Conservation (phyloP, 805 yeast species). For the Barnettozyma sp. region DNA sequence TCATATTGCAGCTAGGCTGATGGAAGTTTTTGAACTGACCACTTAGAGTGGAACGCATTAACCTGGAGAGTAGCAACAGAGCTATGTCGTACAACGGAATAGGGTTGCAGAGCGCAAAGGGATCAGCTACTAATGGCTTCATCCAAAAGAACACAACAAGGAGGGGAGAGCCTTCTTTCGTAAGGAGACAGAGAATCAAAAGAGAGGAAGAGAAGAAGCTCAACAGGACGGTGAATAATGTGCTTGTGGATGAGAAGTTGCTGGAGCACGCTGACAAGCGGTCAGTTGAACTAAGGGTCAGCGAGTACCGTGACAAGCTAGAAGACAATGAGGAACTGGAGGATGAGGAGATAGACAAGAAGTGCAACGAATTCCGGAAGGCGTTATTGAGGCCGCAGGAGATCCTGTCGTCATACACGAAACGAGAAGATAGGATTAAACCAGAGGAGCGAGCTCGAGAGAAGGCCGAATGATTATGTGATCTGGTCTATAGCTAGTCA, state of each 20-base stretch:
- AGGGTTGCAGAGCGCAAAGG: conserved; percentile 50
- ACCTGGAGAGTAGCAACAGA: not conserved
- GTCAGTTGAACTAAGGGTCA: conserved; percentile 32
- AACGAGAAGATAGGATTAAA: conserved; percentile 9
- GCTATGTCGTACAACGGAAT: conserved; percentile 52
- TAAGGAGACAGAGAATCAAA: conserved; percentile 29
- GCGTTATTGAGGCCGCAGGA: conserved; percentile 13
- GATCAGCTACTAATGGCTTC: conserved; percentile 58
- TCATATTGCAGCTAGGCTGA: too few species aligned
- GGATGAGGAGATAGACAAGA: conserved; percentile 31
- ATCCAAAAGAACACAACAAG: conserved; percentile 40
- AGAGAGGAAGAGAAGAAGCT: conserved; percentile 9
- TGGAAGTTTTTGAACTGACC: not conserved
- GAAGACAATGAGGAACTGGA: conserved; percentile 39
- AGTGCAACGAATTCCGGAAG: conserved; percentile 26
- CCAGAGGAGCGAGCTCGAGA: conserved; percentile 5
- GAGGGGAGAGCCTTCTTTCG: conserved; percentile 30
- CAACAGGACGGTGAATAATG: too few species aligned
- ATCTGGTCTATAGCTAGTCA: conserved; percentile 4
- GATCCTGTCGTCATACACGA: conserved; percentile 11
- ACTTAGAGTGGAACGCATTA: not conserved
- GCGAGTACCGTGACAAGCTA: conserved; percentile 43
- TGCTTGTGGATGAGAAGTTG: conserved; percentile 18
- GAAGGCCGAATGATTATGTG: conserved; percentile 3
- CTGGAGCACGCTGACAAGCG: conserved; percentile 19